Conservation (phyloP, 1,284 basidiomycete species). For the Waitea zeae region DNA sequence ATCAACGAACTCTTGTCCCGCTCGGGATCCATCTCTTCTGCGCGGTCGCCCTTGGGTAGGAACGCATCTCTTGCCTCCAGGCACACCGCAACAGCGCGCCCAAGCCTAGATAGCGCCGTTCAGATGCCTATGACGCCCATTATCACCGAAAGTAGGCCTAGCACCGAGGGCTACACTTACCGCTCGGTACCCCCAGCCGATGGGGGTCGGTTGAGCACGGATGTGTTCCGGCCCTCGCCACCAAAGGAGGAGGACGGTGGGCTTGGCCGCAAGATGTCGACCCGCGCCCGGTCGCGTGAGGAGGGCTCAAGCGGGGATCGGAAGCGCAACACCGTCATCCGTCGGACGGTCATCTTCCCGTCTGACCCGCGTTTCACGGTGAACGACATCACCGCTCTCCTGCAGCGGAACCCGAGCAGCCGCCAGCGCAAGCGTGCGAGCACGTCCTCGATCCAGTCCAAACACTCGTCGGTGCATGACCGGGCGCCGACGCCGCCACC, state of each 20-base stretch:
- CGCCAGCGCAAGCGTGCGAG: constrained; percentile 34
- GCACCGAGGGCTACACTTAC: background rate
- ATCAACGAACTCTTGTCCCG: constrained; percentile 53
- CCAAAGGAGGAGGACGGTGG: too few relatives aligned
- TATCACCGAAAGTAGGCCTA: background rate
- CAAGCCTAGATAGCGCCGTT: too few relatives aligned
- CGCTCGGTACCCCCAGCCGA: too few relatives aligned
- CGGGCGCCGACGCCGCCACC: constrained; percentile 71
- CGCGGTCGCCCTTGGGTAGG: too few relatives aligned
- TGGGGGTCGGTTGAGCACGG: too few relatives aligned
- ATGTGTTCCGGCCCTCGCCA: too few relatives aligned
- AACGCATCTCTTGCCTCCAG: too few relatives aligned
- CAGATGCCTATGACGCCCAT: too few relatives aligned
- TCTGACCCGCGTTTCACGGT: constrained; percentile 38
- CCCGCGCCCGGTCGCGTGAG: background rate
- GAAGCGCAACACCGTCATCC: constrained; percentile 31
- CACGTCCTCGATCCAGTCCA: constrained; percentile 30
- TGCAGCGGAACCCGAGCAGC: constrained; percentile 32
- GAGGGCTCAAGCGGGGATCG: constrained; percentile 9
- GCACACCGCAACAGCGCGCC: too few relatives aligned
- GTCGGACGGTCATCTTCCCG: constrained; percentile 63
- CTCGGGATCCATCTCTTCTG: constrained; percentile 45
- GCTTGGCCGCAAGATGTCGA: too few relatives aligned
- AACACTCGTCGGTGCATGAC: constrained; percentile 49
- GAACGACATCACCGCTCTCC: constrained; percentile 30